These are phyloP conservation scores for Mucor saturninus DNA, from an alignment of 371 early-diverging fungal species.

Conservation along the genomic window DNA sequence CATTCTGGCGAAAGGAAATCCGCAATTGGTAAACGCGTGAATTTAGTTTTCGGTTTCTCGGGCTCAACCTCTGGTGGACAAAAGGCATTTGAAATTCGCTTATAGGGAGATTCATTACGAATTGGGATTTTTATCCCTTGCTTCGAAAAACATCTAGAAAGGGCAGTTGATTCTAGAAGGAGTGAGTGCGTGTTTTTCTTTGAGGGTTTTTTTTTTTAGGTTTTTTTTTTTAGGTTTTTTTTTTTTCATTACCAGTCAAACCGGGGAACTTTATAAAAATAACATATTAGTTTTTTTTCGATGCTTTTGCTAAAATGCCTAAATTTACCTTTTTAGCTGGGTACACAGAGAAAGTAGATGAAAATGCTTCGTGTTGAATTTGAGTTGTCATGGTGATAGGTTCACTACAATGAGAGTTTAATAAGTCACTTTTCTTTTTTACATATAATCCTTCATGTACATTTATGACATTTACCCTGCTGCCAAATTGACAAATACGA, in stretches of 20 bases:
- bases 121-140: conserved; percentile 73
- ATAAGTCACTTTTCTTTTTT: background rate
- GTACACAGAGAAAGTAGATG: conserved; percentile 54
- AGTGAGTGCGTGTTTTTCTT: background rate
- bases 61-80: background rate
- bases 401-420: conserved; percentile 24
- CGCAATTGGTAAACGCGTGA: conserved; percentile 20
- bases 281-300: background rate
- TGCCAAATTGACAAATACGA: conserved; percentile 36
- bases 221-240: background rate
- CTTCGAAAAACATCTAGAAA: conserved; percentile 68
- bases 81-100: background rate
- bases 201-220: too few species aligned
- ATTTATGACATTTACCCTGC: conserved; percentile 25
- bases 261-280: conserved; percentile 53
- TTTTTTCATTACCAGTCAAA: conserved; percentile 52
- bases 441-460: background rate
- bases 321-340: conserved; percentile 50
- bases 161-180: conserved; percentile 58
- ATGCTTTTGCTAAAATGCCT: background rate
- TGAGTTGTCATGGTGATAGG: conserved; percentile 42
- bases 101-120: conserved; percentile 30
- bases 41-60: conserved; percentile 1
- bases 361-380: conserved; percentile 34
- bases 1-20: conserved; percentile 20